Conservation (phyloP, 345 rosid species). For the Citrus sinensis region DNA sequence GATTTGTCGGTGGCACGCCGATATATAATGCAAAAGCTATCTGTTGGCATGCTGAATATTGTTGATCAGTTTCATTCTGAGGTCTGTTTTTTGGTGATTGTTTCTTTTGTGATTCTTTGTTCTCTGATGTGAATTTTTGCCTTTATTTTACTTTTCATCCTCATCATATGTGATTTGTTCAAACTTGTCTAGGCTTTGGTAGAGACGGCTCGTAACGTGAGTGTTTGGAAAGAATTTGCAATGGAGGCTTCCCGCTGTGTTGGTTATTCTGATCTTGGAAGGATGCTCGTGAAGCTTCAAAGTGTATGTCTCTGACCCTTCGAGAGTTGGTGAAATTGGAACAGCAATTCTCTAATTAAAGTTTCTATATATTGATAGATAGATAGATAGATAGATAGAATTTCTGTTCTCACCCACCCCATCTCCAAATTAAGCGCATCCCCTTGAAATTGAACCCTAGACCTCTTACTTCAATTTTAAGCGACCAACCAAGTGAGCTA, state of each 20-base stretch:
- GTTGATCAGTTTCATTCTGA: constrained; percentile 77
- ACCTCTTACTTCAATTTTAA: neutral
- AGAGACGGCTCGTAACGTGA: constrained; percentile 68
- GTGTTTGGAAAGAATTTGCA: constrained; percentile 94
- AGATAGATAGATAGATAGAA: neutral
- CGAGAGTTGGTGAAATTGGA: neutral
- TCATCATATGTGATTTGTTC: constrained; percentile 7
- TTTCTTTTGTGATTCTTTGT: neutral
- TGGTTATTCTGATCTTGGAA: constrained; percentile 81
- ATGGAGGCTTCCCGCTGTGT: constrained; percentile 72
- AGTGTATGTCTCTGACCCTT: constrained; percentile 42
- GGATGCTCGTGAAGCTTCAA: constrained; percentile 88
- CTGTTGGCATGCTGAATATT: constrained; percentile 82
- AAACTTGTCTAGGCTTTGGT: constrained; percentile 60
- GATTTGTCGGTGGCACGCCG: constrained; percentile 81
- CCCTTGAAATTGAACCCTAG: neutral
- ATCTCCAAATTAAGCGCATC: neutral
- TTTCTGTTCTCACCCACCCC: neutral
- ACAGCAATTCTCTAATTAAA: neutral
- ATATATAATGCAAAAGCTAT: constrained; percentile 78
- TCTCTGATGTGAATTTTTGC: neutral
- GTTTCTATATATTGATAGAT: neutral
- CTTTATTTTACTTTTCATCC: constrained; percentile 9
- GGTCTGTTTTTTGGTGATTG: constrained; percentile 35
- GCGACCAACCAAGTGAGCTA: neutral